Evolutionary conservation across 179 eudicot genomes (phyloP).

Genomic region (Spinacia oleracea): DNA sequence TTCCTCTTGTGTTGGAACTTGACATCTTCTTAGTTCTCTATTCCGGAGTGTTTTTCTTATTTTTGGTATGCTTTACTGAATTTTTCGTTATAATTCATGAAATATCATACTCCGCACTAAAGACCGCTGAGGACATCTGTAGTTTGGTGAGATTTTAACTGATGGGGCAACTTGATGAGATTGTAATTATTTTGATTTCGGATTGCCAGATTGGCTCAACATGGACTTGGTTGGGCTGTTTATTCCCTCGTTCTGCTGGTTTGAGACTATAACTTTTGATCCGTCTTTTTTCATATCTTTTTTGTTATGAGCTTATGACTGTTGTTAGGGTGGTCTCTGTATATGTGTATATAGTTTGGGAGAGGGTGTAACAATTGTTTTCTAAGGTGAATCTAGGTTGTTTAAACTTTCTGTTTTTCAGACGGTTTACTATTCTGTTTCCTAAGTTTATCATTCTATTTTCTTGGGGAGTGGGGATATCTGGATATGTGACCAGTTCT

Average conservation of each 20-base stretch:
- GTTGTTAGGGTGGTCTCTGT: too few species aligned
- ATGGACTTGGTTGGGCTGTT: neutral
- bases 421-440: too few species aligned
- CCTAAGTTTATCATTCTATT: too few species aligned
- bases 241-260: neutral
- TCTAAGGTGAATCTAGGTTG: too few species aligned
- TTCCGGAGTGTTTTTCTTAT: neutral
- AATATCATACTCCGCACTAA: neutral
- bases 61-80: neutral
- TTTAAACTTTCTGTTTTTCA: too few species aligned
- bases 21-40: neutral
- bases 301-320: neutral
- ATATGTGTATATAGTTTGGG: too few species aligned
- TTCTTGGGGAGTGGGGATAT: too few species aligned
- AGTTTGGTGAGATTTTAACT: neutral
- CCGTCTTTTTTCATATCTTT: neutral
- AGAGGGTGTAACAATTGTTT: too few species aligned
- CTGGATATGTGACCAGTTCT: too few species aligned
- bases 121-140: neutral
- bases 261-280: neutral
- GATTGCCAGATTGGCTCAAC: neutral
- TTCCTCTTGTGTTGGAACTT: neutral
- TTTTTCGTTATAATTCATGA: neutral
- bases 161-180: neutral
- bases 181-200: neutral